Percentiles rank a stretch among this genome's conserved stretches.
These are phyloP conservation scores for Colletotrichum brevisporum DNA, from an alignment of 2,329 filamentous ascomycete genomes.

Conservation along the genomic window DNA sequence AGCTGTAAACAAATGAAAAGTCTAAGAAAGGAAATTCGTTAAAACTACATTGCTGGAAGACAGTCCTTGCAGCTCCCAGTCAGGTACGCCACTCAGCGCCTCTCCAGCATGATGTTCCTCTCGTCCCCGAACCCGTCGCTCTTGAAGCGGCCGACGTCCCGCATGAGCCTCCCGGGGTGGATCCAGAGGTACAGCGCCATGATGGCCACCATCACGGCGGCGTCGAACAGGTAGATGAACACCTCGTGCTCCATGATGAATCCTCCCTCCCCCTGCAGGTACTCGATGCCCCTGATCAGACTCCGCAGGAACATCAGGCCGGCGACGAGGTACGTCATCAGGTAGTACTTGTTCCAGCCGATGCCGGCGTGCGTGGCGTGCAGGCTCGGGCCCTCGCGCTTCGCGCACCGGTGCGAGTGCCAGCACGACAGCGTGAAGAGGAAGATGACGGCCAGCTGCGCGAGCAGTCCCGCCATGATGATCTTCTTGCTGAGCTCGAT, in stretches of 20 bases:
- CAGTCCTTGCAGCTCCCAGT: no score
- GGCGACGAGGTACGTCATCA: constrained; percentile 39
- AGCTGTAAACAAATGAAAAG: not conserved
- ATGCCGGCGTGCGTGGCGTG: constrained; percentile 22
- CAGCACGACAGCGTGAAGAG: constrained; percentile 53
- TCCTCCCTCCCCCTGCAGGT: constrained; percentile 44
- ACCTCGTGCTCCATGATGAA: constrained; percentile 57
- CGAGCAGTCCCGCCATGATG: constrained; percentile 55
- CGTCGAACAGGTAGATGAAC: constrained; percentile 60
- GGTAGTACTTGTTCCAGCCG: constrained; percentile 41
- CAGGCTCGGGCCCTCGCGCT: not conserved
- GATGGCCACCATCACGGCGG: constrained; percentile 55
- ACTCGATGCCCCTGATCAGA: constrained; percentile 42
- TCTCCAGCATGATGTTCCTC: constrained; percentile 25
- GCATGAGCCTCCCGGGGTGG: constrained; percentile 39
- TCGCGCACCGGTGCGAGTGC: constrained; percentile 18
- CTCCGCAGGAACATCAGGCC: constrained; percentile 41
- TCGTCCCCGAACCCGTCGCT: constrained; percentile 11
- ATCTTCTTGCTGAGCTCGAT: constrained; percentile 41
- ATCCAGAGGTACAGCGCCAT: constrained; percentile 47
- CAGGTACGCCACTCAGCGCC: not conserved
- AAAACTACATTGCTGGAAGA: no score
- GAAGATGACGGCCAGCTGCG: constrained; percentile 65
- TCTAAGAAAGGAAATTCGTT: not conserved
- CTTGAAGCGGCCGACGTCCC: constrained; percentile 24